A percentile compares a stretch with the other conserved stretches of the same genome.
Conservation (phyloP, 1,284 basidiomycete species). For the Ceratobasidium sp. region DNA sequence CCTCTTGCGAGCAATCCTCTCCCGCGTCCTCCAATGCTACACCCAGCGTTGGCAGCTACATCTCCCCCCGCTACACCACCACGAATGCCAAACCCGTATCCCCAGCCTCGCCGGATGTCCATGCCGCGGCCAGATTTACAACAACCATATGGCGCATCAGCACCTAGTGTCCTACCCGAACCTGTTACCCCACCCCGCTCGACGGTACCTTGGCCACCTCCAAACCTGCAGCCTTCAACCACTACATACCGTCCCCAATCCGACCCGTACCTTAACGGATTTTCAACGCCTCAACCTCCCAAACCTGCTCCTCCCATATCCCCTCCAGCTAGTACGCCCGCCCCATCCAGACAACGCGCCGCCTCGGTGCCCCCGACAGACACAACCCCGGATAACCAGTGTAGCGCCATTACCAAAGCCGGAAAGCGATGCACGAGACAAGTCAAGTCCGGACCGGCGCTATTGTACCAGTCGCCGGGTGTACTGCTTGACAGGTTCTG, state of each 20-base stretch:
- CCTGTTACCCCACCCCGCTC: not conserved
- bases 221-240: not conserved
- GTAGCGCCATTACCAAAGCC: conserved; percentile 74
- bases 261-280: conserved; percentile 28
- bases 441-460: conserved; percentile 66
- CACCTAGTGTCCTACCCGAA: conserved; percentile 6
- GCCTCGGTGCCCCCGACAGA: conserved; percentile 27
- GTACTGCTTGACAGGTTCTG: conserved; percentile 69
- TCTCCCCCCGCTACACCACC: conserved; percentile 22
- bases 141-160: conserved; percentile 7
- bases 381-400: conserved; percentile 59
- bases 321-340: not conserved
- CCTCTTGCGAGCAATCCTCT: conserved; percentile 27
- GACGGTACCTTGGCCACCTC: conserved; percentile 6
- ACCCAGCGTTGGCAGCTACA: conserved; percentile 16
- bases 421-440: conserved; percentile 72
- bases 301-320: conserved; percentile 15
- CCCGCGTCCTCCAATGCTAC: conserved; percentile 24
- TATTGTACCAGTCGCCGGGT: conserved; percentile 57
- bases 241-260: conserved; percentile 9
- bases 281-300: conserved; percentile 31
- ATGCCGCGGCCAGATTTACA: conserved; percentile 32
- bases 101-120: conserved; percentile 9
- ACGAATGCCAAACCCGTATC: conserved; percentile 18
- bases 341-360: not conserved